These are phyloP conservation scores for Balamuthia mandrillaris DNA, from an alignment of 208 protist species.

Conservation along the genomic window DNA sequence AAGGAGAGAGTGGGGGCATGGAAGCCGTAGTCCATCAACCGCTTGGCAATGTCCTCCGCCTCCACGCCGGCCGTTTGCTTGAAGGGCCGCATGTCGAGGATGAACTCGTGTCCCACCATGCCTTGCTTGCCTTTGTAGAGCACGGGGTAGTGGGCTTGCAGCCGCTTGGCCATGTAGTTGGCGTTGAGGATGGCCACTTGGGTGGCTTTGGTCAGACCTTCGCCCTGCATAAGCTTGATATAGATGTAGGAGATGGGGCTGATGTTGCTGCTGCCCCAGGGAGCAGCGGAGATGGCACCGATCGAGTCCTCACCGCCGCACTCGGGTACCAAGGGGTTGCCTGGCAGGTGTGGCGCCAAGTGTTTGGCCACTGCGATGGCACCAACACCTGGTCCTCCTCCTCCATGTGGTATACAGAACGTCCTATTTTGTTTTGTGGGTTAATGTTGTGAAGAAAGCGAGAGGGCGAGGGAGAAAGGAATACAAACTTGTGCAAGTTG, in stretches of 20 bases:
- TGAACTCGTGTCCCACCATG: slow-evolving; percentile 93
- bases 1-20: slow-evolving; percentile 94
- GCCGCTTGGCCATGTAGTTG: slow-evolving; percentile 93
- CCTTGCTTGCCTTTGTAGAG: slow-evolving; percentile 82
- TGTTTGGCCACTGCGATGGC: slow-evolving; percentile 91
- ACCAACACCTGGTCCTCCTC: slow-evolving; percentile 95
- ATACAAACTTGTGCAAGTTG: slow-evolving; percentile 93
- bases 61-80: slow-evolving; percentile 87
- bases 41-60: slow-evolving; percentile 95
- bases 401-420: slow-evolving; percentile 93
- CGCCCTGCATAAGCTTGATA: slow-evolving; percentile 89
- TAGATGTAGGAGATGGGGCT: slow-evolving; percentile 93
- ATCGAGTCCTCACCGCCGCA: slow-evolving; percentile 55
- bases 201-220: slow-evolving; percentile 84
- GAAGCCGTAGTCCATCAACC: slow-evolving; percentile 90
- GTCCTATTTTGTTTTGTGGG: slow-evolving; percentile 65
- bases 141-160: slow-evolving; percentile 90
- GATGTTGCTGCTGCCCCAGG: slow-evolving; percentile 89
- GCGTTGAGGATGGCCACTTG: slow-evolving; percentile 94
- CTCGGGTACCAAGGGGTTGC: slow-evolving; percentile 55
- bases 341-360: slow-evolving; percentile 87
- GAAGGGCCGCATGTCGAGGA: slow-evolving; percentile 83
- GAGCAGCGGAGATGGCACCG: slow-evolving; percentile 86
- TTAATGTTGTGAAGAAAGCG: not conserved
- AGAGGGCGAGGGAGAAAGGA: not conserved